Evolutionary conservation across 108 stramenopile species (phyloP), one percentile per base, ranked within the genome.

Genomic region (Skeletonema tropicum): DNA sequence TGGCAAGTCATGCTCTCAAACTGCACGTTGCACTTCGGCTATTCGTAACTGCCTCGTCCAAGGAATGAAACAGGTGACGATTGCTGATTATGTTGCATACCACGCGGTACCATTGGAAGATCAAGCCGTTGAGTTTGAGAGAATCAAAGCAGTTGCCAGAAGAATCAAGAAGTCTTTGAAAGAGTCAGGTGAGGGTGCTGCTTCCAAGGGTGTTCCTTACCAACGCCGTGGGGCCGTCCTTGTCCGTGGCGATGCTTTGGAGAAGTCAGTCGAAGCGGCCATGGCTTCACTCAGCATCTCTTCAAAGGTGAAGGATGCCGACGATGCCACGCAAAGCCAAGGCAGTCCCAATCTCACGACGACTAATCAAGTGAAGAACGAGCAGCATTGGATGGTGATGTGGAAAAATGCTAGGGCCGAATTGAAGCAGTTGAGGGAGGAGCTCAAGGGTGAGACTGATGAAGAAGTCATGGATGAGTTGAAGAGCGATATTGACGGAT

Each of bases 381-480:
- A 66, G 15, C 14, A 25, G 64, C 64, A 66, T 46, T 66, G 45
- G 23, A 17, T 66, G 39, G 21, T 15, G 2, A 25, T 66, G 64
- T 66, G 64, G 64, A 23, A 25, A 45, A 23, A 66, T 11, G 64
- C 45, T 9, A 39, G 31, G 42, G 6, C 32, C 4, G 66, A 55
- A 9, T 55, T 67, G 66, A 46, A 31, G 23, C 32, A 49, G 46
- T 52, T 67, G 66, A 67, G 48, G 52, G 52, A 29, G 7, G 49
- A 67, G 2, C 25, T 49, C 23, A 33, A 31, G 29, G 48, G 30
- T 1, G 48, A 67, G 66, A 31, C 23, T 8, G 66, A 67, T 67
- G 66, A 46, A 49, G 11, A 49, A 32, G 46, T 52, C 42, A 67
- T 25, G 23, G 52, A 46, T n/a, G 66, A 67, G n/a, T 49, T 49